A percentile compares a stretch with the other conserved stretches of the same genome.
These are phyloP conservation scores for Ogataea trehalophila DNA, from an alignment of 805 yeast genomes.

Conservation along the genomic window DNA sequence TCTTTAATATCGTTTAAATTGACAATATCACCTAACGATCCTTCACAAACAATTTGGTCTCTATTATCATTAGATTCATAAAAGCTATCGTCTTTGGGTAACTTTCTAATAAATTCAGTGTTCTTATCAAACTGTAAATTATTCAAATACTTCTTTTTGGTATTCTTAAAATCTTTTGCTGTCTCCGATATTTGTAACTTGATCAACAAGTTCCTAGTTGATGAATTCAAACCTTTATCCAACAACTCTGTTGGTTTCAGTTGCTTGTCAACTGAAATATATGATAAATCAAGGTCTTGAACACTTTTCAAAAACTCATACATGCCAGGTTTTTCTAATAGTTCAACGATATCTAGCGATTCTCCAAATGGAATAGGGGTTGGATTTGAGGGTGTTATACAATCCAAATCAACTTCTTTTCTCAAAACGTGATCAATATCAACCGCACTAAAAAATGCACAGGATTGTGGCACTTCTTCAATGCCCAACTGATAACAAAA, in stretches of 20 bases:
- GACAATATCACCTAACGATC: constrained; percentile 14
- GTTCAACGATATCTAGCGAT: constrained; percentile 52
- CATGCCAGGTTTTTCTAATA: constrained; percentile 40
- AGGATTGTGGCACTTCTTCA: constrained; percentile 83
- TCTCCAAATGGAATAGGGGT: constrained; percentile 73
- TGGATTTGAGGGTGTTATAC: constrained; percentile 86
- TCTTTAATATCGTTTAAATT: constrained; percentile 19
- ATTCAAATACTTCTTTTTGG: constrained; percentile 18
- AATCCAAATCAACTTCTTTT: constrained; percentile 88
- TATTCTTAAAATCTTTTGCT: constrained; percentile 26
- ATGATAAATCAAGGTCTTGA: constrained; percentile 11
- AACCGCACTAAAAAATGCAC: constrained; percentile 92
- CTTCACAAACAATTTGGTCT: constrained; percentile 18
- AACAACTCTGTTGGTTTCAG: constrained; percentile 23
- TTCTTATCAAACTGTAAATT: constrained; percentile 11
- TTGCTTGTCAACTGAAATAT: constrained; percentile 7
- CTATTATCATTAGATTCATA: background rate
- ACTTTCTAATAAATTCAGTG: constrained; percentile 12
- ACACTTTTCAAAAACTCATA: constrained; percentile 20
- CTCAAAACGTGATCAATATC: constrained; percentile 86
- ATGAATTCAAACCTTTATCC: constrained; percentile 23
- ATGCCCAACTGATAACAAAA: constrained; percentile 91
- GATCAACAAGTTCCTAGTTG: constrained; percentile 21
- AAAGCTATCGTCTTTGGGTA: constrained; percentile 7
- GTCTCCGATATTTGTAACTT: constrained; percentile 28